These are phyloP conservation scores for Ceratobasidium sp. DNA, from an alignment of 1,284 basidiomycete genomes.

Conservation along the genomic window DNA sequence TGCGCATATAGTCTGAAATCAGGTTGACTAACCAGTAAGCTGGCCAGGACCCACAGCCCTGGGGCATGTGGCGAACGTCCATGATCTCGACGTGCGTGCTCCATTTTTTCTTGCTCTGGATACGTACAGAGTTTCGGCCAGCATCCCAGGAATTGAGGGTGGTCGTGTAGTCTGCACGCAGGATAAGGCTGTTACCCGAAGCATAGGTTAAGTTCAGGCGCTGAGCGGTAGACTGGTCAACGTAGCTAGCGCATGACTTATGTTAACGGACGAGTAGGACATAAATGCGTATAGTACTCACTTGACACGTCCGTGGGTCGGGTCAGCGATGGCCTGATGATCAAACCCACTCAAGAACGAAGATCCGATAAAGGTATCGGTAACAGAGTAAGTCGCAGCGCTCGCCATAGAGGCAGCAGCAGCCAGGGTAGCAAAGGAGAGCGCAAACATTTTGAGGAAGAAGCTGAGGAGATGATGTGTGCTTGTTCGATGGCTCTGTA, in stretches of 20 bases:
- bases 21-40: conserved; percentile 51
- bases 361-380: conserved; percentile 1
- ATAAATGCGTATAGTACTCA: neutral
- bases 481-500: neutral
- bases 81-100: conserved; percentile 41
- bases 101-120: conserved; percentile 38
- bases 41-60: conserved; percentile 48
- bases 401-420: neutral
- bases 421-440: neutral
- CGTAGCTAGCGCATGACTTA: neutral
- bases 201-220: conserved; percentile 8
- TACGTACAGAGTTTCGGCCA: conserved; percentile 40
- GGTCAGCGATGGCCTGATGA: conserved; percentile 29
- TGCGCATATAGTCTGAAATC: neutral
- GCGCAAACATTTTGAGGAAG: neutral
- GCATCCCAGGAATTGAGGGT: conserved; percentile 34
- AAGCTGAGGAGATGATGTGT: neutral
- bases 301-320: conserved; percentile 33
- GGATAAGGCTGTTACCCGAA: conserved; percentile 16
- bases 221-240: conserved; percentile 7
- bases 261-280: conserved; percentile 42
- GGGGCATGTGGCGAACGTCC: conserved; percentile 44
- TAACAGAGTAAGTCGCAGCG: neutral
- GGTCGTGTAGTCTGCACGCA: conserved; percentile 37
- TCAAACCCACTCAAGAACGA: conserved; percentile 4